A percentile compares a stretch with the other conserved stretches of the same genome.
phyloP scores from a whole-genome alignment of 2,329 filamentous ascomycete species.

The Exophiala mesophila region DNA sequence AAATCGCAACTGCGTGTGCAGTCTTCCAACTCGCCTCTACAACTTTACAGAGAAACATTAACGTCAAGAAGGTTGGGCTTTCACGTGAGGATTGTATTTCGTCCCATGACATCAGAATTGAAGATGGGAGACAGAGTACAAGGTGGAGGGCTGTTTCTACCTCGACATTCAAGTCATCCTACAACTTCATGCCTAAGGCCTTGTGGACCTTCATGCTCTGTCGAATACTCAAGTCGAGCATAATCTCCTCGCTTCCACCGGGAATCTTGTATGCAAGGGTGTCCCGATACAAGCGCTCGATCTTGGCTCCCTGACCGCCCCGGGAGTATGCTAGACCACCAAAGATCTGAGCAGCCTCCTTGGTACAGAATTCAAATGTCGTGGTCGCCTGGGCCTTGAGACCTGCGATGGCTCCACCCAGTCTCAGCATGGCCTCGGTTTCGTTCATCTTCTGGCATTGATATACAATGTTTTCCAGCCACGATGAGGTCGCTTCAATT shows the following conservation, averaged over 20 bases:
- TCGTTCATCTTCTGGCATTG: conserved; percentile 92
- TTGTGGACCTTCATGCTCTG: conserved; percentile 85
- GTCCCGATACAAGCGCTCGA: conserved; percentile 91
- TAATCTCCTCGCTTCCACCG: conserved; percentile 95
- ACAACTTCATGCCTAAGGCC: conserved; percentile 93
- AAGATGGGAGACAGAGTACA: no score
- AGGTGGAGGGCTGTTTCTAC: no score
- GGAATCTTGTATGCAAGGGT: conserved; percentile 95
- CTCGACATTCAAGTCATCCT: no score
- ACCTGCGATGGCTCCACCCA: conserved; percentile 87
- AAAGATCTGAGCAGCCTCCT: conserved; percentile 96
- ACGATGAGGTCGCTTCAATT: conserved; percentile 94
- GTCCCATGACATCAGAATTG: not conserved
- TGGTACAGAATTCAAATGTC: conserved; percentile 95
- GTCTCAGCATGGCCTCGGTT: conserved; percentile 89
- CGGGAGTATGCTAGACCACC: conserved; percentile 88
- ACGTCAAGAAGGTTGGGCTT: no score
- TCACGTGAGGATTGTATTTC: not conserved
- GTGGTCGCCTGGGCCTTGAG: conserved; percentile 91
- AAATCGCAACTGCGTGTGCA: no score
- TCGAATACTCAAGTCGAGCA: conserved; percentile 92
- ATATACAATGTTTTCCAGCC: conserved; percentile 92
- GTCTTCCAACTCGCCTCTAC: no score
- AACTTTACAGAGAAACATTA: no score
- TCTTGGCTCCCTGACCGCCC: conserved; percentile 90